phyloP scores from a whole-genome alignment of 1,284 basidiomycete species.

The Wallemia ichthyophaga region DNA sequence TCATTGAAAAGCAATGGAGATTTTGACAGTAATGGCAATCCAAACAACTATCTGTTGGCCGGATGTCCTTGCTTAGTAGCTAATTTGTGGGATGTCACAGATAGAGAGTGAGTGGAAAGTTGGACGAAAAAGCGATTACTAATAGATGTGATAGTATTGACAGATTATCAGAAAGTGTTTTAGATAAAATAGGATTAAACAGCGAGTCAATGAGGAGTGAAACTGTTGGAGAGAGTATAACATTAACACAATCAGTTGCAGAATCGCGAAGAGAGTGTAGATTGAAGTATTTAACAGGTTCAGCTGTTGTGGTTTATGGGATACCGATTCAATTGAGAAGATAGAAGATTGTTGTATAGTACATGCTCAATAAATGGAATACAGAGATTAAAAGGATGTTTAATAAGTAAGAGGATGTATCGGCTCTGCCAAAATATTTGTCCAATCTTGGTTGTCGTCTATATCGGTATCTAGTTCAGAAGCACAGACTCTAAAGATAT shows the following conservation, averaged over 20 bases:
- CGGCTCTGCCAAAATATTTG: neutral
- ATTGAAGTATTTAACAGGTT: slow-evolving; percentile 78
- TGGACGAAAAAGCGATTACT: slow-evolving; percentile 4
- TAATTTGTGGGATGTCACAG: slow-evolving; percentile 94
- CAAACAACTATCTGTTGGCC: slow-evolving; percentile 78
- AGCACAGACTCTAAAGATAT: neutral
- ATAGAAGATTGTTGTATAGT: neutral
- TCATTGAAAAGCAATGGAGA: slow-evolving; percentile 63
- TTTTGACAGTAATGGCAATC: slow-evolving; percentile 68
- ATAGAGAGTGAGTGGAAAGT: slow-evolving; percentile 30
- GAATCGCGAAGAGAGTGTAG: slow-evolving; percentile 49
- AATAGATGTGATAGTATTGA: neutral
- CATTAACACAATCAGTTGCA: slow-evolving; percentile 39
- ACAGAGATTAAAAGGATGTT: neutral
- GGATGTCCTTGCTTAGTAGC: slow-evolving; percentile 79
- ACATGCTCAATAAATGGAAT: neutral
- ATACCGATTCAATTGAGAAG: slow-evolving; percentile 27
- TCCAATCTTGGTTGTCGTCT: neutral
- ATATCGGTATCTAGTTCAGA: neutral
- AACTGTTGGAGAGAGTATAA: slow-evolving; percentile 4
- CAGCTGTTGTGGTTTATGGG: slow-evolving; percentile 76
- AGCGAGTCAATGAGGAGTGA: slow-evolving; percentile 10
- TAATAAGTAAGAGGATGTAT: neutral
- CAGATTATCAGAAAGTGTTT: neutral
- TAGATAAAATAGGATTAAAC: slow-evolving; percentile 10